Percentiles rank a stretch among this genome's conserved stretches.
phyloP scores from a whole-genome alignment of 306 rosid species.

The Trichosanthes truncata region DNA sequence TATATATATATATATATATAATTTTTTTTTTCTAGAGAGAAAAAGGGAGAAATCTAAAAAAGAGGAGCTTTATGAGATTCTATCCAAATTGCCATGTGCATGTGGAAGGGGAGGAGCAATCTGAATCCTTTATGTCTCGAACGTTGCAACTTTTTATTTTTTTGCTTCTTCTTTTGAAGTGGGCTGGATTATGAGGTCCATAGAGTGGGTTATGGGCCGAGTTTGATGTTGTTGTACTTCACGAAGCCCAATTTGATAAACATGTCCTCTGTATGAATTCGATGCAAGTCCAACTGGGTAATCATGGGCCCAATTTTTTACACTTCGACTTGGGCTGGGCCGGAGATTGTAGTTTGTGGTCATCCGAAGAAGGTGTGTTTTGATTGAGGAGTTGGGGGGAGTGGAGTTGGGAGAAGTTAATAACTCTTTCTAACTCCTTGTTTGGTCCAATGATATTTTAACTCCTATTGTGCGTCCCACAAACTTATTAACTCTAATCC shows the following conservation, averaged over 20 bases:
- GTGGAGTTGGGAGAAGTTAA: too few species aligned
- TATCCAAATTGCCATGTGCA: not conserved
- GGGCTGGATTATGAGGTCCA: not conserved
- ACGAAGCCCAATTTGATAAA: not conserved
- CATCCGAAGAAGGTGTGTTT: too few species aligned
- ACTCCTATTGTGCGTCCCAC: too few species aligned
- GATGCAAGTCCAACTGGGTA: not conserved
- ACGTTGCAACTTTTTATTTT: not conserved
- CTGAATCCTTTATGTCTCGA: not conserved
- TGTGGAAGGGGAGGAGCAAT: not conserved
- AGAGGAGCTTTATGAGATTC: not conserved
- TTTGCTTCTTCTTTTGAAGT: not conserved
- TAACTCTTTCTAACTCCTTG: too few species aligned
- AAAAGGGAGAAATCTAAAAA: not conserved
- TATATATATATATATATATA: too few species aligned
- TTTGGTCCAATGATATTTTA: too few species aligned
- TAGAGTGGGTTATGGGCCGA: not conserved
- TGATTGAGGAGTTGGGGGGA: too few species aligned
- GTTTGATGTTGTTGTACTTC: not conserved
- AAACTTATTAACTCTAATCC: too few species aligned
- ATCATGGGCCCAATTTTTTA: not conserved
- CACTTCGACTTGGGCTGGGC: too few species aligned
- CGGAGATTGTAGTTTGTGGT: too few species aligned
- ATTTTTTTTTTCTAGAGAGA: too few species aligned
- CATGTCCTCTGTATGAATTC: not conserved